Conservation (phyloP, 768 basidiomycete genomes). For the Lentinula raphanica region DNA sequence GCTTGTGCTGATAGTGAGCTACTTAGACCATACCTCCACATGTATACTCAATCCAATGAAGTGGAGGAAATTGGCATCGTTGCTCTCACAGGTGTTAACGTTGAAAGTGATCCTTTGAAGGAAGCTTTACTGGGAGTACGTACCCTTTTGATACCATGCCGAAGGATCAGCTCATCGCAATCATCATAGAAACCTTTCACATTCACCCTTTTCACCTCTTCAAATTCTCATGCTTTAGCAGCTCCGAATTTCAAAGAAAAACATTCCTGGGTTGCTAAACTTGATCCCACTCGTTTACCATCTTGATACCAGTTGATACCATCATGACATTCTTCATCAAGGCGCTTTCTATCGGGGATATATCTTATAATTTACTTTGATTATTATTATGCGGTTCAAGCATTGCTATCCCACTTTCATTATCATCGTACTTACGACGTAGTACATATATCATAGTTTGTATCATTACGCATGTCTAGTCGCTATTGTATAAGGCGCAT, state of each 20-base stretch:
- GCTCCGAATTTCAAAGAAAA: slow-evolving; percentile 80
- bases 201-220: slow-evolving; percentile 88
- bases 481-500: too few relatives aligned
- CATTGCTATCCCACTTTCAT: neutral
- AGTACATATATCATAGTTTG: neutral
- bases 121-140: slow-evolving; percentile 82
- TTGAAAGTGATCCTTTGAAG: slow-evolving; percentile 83
- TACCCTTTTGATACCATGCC: slow-evolving; percentile 11
- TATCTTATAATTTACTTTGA: neutral
- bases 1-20: slow-evolving; percentile 6
- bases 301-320: slow-evolving; percentile 21
- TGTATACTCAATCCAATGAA: slow-evolving; percentile 83
- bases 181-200: slow-evolving; percentile 66
- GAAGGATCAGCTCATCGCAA: neutral
- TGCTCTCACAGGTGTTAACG: slow-evolving; percentile 77
- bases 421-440: too few relatives aligned
- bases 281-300: slow-evolving; percentile 74
- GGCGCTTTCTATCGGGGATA: neutral
- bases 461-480: too few relatives aligned
- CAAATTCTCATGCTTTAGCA: slow-evolving; percentile 87
- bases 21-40: slow-evolving; percentile 79
- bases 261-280: slow-evolving; percentile 76
- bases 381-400: neutral
- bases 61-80: slow-evolving; percentile 79
- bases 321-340: neutral